Percentiles rank a stretch among this genome's conserved stretches.
These are phyloP conservation scores for Yarrowia keelungensis DNA, from an alignment of 805 yeast species.

Conservation along the genomic window DNA sequence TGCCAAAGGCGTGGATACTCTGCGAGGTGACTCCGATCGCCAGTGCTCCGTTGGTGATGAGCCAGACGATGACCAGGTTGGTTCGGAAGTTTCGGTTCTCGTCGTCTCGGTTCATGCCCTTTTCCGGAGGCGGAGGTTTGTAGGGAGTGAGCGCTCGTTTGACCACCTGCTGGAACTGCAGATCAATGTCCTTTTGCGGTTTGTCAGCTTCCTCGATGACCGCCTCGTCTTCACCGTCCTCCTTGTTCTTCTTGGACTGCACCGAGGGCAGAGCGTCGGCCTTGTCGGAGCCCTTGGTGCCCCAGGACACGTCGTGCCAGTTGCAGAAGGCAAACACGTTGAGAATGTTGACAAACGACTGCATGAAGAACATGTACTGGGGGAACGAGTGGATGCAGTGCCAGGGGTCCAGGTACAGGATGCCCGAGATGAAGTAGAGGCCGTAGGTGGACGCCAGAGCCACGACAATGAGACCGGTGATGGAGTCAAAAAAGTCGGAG, in stretches of 20 bases:
- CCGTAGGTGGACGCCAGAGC: slow-evolving; percentile 69
- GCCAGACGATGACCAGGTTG: slow-evolving; percentile 52
- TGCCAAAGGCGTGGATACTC: slow-evolving; percentile 50
- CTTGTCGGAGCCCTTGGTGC: slow-evolving; percentile 69
- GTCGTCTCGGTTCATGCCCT: slow-evolving; percentile 49
- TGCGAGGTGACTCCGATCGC: slow-evolving; percentile 52
- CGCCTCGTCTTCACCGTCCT: slow-evolving; percentile 55
- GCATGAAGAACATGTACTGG: slow-evolving; percentile 51
- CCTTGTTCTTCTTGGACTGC: slow-evolving; percentile 56
- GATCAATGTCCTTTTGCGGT: slow-evolving; percentile 61
- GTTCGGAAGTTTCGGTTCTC: slow-evolving; percentile 53
- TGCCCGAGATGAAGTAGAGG: slow-evolving; percentile 63
- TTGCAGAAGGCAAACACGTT: slow-evolving; percentile 74
- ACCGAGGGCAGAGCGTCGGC: slow-evolving; percentile 64
- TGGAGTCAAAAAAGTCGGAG: slow-evolving; percentile 51
- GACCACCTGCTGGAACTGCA: slow-evolving; percentile 56
- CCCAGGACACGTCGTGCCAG: slow-evolving; percentile 77
- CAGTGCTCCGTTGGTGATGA: slow-evolving; percentile 51
- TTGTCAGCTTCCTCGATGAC: slow-evolving; percentile 61
- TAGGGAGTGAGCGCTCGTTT: slow-evolving; percentile 62
- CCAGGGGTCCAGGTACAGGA: slow-evolving; percentile 70
- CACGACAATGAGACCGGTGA: slow-evolving; percentile 63
- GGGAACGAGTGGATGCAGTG: slow-evolving; percentile 64
- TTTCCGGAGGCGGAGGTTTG: slow-evolving; percentile 50
- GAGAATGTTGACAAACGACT: slow-evolving; percentile 55